Evolutionary conservation across 2,329 filamentous ascomycete genomes (phyloP).

Genomic region (Fusarium sp.): DNA sequence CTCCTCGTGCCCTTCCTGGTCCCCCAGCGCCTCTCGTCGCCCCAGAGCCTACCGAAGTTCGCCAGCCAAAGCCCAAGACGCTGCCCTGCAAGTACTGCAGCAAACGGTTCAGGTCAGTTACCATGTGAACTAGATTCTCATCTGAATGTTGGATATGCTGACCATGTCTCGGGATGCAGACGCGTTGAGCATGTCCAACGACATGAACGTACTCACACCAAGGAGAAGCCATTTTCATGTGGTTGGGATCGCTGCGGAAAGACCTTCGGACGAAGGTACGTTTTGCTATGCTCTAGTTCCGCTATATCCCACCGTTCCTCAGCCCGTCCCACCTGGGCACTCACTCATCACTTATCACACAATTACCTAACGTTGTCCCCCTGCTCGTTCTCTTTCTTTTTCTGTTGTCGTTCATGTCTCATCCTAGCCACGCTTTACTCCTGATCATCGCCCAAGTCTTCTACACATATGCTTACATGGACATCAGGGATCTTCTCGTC

Average conservation of each 20-base stretch:
- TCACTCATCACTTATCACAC: constrained; percentile 25
- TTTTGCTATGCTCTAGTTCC: constrained; percentile 49
- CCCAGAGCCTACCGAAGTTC: constrained; percentile 63
- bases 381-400: neutral
- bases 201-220: constrained; percentile 73
- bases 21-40: constrained; percentile 42
- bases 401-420: neutral
- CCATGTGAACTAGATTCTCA: constrained; percentile 13
- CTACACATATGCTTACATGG: constrained; percentile 62
- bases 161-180: constrained; percentile 51
- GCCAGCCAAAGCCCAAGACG: constrained; percentile 71
- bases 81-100: constrained; percentile 73
- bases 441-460: neutral
- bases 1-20: constrained; percentile 46
- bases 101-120: constrained; percentile 70
- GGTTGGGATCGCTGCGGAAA: constrained; percentile 70
- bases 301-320: constrained; percentile 35
- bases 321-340: constrained; percentile 29
- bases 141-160: constrained; percentile 26
- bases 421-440: constrained; percentile 1
- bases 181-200: constrained; percentile 74
- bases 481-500: constrained; percentile 73
- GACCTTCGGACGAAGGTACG: constrained; percentile 72
- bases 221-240: constrained; percentile 73
- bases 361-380: constrained; percentile 15